Evolutionary conservation across 441 rosid genomes (phyloP).

Genomic region (Macaranga tanarius): DNA sequence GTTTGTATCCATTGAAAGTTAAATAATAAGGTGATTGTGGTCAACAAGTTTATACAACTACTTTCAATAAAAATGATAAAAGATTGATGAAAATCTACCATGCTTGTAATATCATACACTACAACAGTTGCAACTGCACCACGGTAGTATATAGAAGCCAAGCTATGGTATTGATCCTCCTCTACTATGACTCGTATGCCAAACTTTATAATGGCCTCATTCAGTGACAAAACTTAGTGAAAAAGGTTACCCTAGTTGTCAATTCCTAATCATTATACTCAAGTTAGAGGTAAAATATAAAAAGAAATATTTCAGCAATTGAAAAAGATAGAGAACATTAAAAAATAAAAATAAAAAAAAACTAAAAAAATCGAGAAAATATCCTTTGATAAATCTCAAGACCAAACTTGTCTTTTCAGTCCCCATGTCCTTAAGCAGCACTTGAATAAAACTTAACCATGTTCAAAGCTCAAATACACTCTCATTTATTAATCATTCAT

Average conservation of each 20-base stretch:
- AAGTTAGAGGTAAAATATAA: slow-evolving; percentile 16
- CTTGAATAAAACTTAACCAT: slow-evolving; percentile 37
- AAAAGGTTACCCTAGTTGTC: slow-evolving; percentile 79
- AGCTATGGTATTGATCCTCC: slow-evolving; percentile 77
- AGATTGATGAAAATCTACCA: slow-evolving; percentile 33
- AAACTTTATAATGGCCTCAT: slow-evolving; percentile 65
- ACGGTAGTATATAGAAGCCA: slow-evolving; percentile 86
- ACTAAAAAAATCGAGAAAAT: slow-evolving; percentile 45
- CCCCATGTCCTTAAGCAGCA: slow-evolving; percentile 79
- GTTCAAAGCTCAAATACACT: background rate
- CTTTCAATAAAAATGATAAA: background rate
- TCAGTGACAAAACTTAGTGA: slow-evolving; percentile 68
- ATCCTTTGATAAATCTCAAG: slow-evolving; percentile 72
- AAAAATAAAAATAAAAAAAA: background rate
- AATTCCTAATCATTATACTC: slow-evolving; percentile 49
- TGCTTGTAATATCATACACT: slow-evolving; percentile 71
- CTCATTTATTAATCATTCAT: no score
- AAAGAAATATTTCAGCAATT: background rate
- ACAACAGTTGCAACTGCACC: slow-evolving; percentile 86
- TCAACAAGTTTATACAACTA: background rate
- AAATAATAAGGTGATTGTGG: no score
- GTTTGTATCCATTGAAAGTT: background rate
- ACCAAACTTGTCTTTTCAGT: slow-evolving; percentile 79
- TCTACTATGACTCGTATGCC: slow-evolving; percentile 88
- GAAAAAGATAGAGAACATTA: no score